Evolutionary conservation across 1,139 yeast genomes (phyloP).

Genomic region (Nadsonia starkeyi-henricii): DNA sequence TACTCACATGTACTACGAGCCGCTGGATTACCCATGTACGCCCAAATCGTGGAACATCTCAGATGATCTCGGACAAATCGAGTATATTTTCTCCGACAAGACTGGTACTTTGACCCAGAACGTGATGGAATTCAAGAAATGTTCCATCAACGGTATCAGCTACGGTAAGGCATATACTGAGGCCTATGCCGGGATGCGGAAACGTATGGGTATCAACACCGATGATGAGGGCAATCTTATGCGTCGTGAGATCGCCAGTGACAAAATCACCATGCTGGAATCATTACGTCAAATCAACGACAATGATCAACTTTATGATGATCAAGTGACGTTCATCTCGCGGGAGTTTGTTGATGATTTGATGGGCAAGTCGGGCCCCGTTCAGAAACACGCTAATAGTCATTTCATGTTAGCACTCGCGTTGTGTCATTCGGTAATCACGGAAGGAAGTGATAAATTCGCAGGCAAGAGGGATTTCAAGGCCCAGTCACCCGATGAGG

Average conservation of each 20-base stretch:
- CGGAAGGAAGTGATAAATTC: slow-evolving; percentile 36
- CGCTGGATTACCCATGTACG: slow-evolving; percentile 81
- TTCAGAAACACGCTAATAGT: slow-evolving; percentile 43
- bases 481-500: slow-evolving; percentile 98
- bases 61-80: slow-evolving; percentile 96
- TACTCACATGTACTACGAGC: slow-evolving; percentile 68
- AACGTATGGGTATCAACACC: slow-evolving; percentile 68
- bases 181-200: slow-evolving; percentile 82
- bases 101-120: slow-evolving; percentile 96
- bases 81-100: slow-evolving; percentile 88
- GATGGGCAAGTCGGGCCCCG: slow-evolving; percentile 30
- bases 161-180: slow-evolving; percentile 95
- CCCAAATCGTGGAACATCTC: slow-evolving; percentile 96
- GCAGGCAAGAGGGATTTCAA: slow-evolving; percentile 50
- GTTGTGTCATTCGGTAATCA: slow-evolving; percentile 80
- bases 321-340: slow-evolving; percentile 55
- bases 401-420: slow-evolving; percentile 72
- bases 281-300: slow-evolving; percentile 32
- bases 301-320: slow-evolving; percentile 47
- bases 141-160: slow-evolving; percentile 70
- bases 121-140: slow-evolving; percentile 90
- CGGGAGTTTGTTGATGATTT: slow-evolving; percentile 15
- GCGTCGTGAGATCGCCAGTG: slow-evolving; percentile 37
- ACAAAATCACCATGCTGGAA: slow-evolving; percentile 49
- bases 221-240: slow-evolving; percentile 36